Evolutionary conservation across 768 basidiomycete genomes (phyloP).

Genomic region (Tulasnella sp.): DNA sequence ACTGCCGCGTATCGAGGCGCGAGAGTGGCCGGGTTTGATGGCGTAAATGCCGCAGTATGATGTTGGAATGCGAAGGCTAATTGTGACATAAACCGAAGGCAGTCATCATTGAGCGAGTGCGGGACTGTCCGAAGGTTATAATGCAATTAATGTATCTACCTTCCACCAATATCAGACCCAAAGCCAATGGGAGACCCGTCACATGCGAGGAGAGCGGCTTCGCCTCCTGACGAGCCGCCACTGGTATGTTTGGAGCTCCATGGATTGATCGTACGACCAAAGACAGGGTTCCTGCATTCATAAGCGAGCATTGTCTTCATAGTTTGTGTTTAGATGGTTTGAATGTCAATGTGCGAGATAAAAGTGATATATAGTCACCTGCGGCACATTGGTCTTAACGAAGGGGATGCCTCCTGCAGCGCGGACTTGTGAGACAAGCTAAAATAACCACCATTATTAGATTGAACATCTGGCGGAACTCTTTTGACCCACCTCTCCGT

Average conservation of each 20-base stretch:
- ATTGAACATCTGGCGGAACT: too few relatives aligned
- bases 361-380: too few relatives aligned
- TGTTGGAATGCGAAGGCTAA: constrained; percentile 71
- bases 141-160: neutral
- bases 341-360: too few relatives aligned
- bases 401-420: constrained; percentile 29
- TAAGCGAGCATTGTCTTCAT: constrained; percentile 64
- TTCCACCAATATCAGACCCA: constrained; percentile 63
- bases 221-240: constrained; percentile 80
- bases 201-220: constrained; percentile 65
- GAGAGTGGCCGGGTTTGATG: constrained; percentile 54
- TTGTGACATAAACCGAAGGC: too few relatives aligned
- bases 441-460: neutral
- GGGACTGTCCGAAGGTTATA: too few relatives aligned
- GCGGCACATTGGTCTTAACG: constrained; percentile 30
- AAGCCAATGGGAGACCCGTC: constrained; percentile 70
- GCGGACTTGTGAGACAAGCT: constrained; percentile 24
- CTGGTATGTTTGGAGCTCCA: constrained; percentile 37
- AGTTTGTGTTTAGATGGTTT: too few relatives aligned
- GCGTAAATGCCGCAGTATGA: constrained; percentile 69
- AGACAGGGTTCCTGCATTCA: constrained; percentile 71
- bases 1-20: constrained; percentile 43
- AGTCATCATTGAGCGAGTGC: neutral
- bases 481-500: constrained; percentile 46
- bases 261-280: constrained; percentile 66